These are phyloP conservation scores for Pulveroboletus sp. DNA, from an alignment of 768 basidiomycete genomes.

Conservation along the genomic window DNA sequence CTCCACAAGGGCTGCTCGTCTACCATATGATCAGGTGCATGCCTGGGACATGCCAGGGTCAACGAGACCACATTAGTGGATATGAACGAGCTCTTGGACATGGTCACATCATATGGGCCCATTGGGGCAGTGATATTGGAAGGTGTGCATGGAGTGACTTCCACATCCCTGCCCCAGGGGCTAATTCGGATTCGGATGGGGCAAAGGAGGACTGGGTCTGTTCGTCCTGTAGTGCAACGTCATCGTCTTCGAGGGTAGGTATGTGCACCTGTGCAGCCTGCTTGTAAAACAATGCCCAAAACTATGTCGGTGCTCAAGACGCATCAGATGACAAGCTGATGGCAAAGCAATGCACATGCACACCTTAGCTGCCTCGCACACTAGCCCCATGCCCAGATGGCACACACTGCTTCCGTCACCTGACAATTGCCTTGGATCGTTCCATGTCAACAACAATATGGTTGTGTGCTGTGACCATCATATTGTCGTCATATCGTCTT, in stretches of 20 bases:
- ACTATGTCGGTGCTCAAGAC: conserved; percentile 47
- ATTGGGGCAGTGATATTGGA: conserved; percentile 2
- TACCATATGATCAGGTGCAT: conserved; percentile 36
- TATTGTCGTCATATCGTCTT: too few species aligned
- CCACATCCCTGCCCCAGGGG: background rate
- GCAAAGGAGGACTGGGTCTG: conserved; percentile 34
- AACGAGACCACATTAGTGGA: conserved; percentile 72
- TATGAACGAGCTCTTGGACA: conserved; percentile 70
- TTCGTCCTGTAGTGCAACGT: conserved; percentile 55
- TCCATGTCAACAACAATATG: too few species aligned
- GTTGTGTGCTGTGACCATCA: too few species aligned
- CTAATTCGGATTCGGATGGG: conserved; percentile 15
- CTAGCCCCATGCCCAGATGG: too few species aligned
- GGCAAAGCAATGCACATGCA: background rate
- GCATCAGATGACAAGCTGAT: background rate
- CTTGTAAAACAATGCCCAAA: conserved; percentile 97
- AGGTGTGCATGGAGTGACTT: conserved; percentile 13
- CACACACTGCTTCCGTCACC: too few species aligned
- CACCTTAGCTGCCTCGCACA: conserved; percentile 87
- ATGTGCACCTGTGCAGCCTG: conserved; percentile 86
- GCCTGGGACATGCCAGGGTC: conserved; percentile 55
- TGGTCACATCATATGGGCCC: conserved; percentile 37
- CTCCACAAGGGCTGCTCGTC: conserved; percentile 64
- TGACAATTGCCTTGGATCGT: too few species aligned
- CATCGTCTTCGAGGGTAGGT: conserved; percentile 67